phyloP scores from a whole-genome alignment of 176 grass and related monocot species.

The Saccharum spontaneum region DNA sequence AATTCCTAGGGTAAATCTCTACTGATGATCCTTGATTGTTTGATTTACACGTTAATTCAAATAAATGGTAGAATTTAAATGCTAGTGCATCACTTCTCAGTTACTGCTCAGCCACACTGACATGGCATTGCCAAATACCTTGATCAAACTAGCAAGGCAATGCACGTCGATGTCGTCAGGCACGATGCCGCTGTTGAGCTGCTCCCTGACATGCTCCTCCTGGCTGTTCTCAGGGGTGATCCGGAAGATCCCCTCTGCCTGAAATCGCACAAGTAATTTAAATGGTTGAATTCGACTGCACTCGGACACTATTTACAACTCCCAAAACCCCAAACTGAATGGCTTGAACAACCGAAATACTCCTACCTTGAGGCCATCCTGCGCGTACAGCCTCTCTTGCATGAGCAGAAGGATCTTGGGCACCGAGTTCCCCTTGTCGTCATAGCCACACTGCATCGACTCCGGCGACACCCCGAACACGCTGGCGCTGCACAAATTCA shows the following conservation, averaged over 20 bases:
- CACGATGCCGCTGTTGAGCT: slow-evolving; percentile 83
- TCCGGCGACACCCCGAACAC: slow-evolving; percentile 77
- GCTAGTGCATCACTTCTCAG: neutral
- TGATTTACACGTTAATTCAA: neutral
- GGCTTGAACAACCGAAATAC: neutral
- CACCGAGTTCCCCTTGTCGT: slow-evolving; percentile 73
- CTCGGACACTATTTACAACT: neutral
- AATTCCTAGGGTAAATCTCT: neutral
- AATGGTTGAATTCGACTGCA: neutral
- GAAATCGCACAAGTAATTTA: neutral
- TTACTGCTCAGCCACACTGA: no score
- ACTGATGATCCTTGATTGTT: neutral
- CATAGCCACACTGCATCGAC: slow-evolving; percentile 85
- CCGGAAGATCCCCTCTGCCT: slow-evolving; percentile 96
- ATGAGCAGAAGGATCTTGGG: slow-evolving; percentile 91
- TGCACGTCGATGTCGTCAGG: slow-evolving; percentile 88
- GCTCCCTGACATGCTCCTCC: slow-evolving; percentile 85
- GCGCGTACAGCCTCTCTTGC: slow-evolving; percentile 63
- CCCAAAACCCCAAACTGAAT: neutral
- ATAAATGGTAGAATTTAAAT: neutral
- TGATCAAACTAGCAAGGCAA: slow-evolving; percentile 87
- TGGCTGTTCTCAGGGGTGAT: slow-evolving; percentile 85
- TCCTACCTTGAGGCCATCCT: slow-evolving; percentile 74
- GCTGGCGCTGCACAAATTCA: slow-evolving; percentile 54
- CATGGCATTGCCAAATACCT: slow-evolving; percentile 44